A percentile compares a stretch with the other conserved stretches of the same genome.
Conservation (phyloP, 2,329 filamentous ascomycete species). For the Calonectria pseudoturangicola region DNA sequence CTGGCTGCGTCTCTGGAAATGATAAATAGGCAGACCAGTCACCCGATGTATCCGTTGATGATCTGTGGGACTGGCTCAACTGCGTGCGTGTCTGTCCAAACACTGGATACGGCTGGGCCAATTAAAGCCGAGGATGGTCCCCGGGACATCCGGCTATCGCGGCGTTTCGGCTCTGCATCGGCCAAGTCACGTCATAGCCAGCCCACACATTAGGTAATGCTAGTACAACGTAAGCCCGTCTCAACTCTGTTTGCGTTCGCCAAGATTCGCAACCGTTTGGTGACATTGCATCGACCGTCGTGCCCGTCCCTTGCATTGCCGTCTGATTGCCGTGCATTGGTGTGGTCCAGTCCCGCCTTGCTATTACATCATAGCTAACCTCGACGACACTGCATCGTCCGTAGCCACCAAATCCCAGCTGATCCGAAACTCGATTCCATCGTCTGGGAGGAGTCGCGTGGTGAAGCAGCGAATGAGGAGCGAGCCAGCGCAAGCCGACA, state of each 20-base stretch:
- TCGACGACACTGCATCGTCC: neutral
- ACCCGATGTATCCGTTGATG: neutral
- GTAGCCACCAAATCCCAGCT: neutral
- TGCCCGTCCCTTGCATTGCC: conserved; percentile 16
- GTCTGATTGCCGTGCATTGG: conserved; percentile 24
- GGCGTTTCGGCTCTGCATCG: neutral
- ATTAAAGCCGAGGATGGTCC: neutral
- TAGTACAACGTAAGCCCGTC: conserved; percentile 2
- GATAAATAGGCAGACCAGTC: conserved; percentile 23
- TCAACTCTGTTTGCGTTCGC: neutral
- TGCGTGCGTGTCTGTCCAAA: conserved; percentile 1
- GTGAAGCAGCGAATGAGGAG: conserved; percentile 19
- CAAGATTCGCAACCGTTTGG: conserved; percentile 1
- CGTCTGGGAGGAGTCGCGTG: conserved; percentile 10
- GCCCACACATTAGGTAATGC: neutral
- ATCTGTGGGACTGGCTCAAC: conserved; percentile 4
- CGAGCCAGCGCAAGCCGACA: conserved; percentile 13
- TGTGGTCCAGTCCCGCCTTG: conserved; percentile 7
- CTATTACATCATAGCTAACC: conserved; percentile 16
- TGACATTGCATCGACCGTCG: conserved; percentile 17
- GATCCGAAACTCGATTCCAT: conserved; percentile 11
- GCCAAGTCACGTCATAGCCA: neutral
- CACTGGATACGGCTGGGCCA: conserved; percentile 1
- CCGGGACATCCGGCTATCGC: neutral
- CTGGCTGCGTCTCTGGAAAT: neutral